Conservation (phyloP, 352 stramenopile species). For the Phytophthora quininea region DNA sequence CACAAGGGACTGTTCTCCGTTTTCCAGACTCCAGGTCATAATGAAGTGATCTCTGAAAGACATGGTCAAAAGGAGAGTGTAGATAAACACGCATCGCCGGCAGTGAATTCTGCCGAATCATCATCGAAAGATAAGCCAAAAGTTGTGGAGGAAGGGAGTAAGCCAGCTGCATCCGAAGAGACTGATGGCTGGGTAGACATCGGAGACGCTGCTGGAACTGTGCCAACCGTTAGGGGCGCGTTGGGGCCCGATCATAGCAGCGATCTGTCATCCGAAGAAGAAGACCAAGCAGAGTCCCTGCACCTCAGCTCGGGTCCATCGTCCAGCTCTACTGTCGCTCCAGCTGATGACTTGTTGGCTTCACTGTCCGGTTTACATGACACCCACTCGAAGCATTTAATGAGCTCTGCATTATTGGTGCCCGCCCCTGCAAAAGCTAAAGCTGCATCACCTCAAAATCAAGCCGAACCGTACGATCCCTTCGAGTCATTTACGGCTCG, state of each 20-base stretch:
- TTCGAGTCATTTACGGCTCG: constrained; percentile 35
- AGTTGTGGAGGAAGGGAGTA: too few species aligned
- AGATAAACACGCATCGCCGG: too few species aligned
- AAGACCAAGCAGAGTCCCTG: constrained; percentile 2
- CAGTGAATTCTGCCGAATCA: too few species aligned
- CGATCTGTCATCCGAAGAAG: constrained; percentile 5
- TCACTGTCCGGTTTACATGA: constrained; percentile 5
- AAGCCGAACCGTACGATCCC: constrained; percentile 28
- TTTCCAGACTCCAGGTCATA: background rate
- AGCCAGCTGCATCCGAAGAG: constrained; percentile 2
- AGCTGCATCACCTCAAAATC: constrained; percentile 20
- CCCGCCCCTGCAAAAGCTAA: too few species aligned
- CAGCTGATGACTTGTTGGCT: constrained; percentile 11
- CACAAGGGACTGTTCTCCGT: constrained; percentile 18
- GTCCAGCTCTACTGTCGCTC: constrained; percentile 9
- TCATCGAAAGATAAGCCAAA: too few species aligned
- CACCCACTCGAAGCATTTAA: constrained; percentile 4
- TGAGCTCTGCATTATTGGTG: too few species aligned
- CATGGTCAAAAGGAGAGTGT: too few species aligned
- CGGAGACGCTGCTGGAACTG: background rate
- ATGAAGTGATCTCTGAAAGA: background rate
- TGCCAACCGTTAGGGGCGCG: too few species aligned
- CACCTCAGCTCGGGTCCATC: constrained; percentile 9
- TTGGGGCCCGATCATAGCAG: too few species aligned
- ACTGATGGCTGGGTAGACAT: background rate